Evolutionary conservation across 441 rosid species (phyloP).

Genomic region (Flueggea neowawraea): DNA sequence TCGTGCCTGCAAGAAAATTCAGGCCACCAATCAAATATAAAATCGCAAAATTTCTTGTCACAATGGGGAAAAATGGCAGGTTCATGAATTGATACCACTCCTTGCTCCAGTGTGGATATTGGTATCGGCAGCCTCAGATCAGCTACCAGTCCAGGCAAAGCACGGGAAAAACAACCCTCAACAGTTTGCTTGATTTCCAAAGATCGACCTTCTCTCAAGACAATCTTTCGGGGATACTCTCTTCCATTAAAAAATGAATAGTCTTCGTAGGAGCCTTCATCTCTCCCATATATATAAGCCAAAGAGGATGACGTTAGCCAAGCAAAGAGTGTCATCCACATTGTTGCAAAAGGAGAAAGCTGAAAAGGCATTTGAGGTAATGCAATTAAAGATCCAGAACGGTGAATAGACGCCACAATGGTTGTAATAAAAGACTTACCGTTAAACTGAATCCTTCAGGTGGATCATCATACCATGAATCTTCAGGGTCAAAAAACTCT

Average conservation of each 20-base stretch:
- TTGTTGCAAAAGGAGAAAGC: conserved; percentile 84
- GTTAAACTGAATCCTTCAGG: conserved; percentile 80
- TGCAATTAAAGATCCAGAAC: conserved; percentile 12
- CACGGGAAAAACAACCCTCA: conserved; percentile 78
- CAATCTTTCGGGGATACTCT: conserved; percentile 55
- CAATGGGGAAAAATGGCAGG: conserved; percentile 1
- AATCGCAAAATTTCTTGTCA: neutral
- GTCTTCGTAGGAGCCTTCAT: conserved; percentile 69
- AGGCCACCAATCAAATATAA: neutral
- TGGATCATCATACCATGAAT: conserved; percentile 82
- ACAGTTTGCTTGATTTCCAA: conserved; percentile 83
- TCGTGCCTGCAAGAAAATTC: conserved; percentile 40
- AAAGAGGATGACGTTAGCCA: conserved; percentile 90
- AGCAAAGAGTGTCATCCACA: conserved; percentile 86
- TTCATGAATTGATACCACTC: conserved; percentile 48
- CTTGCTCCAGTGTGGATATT: conserved; percentile 74
- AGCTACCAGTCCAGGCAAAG: conserved; percentile 65
- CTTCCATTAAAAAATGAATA: conserved; percentile 63
- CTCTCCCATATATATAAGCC: conserved; percentile 84
- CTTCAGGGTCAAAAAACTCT: conserved; percentile 66
- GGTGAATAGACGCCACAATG: neutral
- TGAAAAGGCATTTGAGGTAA: conserved; percentile 19
- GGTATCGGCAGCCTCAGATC: conserved; percentile 65
- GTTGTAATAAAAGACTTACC: conserved; percentile 39
- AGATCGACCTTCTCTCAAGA: conserved; percentile 66